A percentile compares a stretch with the other conserved stretches of the same genome.
These are phyloP conservation scores for Fusarium sp. DNA, from an alignment of 2,329 filamentous ascomycete genomes.

Conservation along the genomic window DNA sequence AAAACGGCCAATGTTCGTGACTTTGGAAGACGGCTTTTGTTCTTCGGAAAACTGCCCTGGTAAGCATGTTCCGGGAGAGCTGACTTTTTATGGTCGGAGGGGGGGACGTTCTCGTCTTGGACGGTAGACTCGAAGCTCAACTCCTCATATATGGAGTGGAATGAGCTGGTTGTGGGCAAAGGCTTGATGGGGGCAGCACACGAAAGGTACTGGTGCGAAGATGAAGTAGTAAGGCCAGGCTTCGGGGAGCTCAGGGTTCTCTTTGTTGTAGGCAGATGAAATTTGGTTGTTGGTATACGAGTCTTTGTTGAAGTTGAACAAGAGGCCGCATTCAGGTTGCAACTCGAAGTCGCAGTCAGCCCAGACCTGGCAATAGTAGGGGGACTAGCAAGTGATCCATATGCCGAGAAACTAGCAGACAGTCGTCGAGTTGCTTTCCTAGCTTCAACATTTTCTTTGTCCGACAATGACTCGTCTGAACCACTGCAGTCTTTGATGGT, in stretches of 20 bases:
- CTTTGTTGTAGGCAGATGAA: neutral
- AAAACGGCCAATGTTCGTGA: conserved; percentile 57
- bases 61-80: neutral
- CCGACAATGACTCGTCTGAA: conserved; percentile 27
- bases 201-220: conserved; percentile 15
- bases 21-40: conserved; percentile 50
- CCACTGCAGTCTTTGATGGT: conserved; percentile 48
- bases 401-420: conserved; percentile 45
- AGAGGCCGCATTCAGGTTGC: neutral
- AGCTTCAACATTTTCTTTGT: conserved; percentile 2
- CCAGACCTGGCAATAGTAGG: conserved; percentile 45
- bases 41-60: neutral
- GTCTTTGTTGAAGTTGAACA: neutral
- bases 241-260: conserved; percentile 24
- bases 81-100: neutral
- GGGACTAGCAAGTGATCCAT: conserved; percentile 38
- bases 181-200: conserved; percentile 7
- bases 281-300: neutral
- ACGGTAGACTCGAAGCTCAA: conserved; percentile 1
- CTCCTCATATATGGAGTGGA: neutral
- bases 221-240: conserved; percentile 41
- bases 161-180: conserved; percentile 23
- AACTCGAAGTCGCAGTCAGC: conserved; percentile 32
- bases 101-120: conserved; percentile 45
- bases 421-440: conserved; percentile 39